Evolutionary conservation across 192 early-diverging fungal genomes (phyloP).

Genomic region (Coemansia guatemalensis): DNA sequence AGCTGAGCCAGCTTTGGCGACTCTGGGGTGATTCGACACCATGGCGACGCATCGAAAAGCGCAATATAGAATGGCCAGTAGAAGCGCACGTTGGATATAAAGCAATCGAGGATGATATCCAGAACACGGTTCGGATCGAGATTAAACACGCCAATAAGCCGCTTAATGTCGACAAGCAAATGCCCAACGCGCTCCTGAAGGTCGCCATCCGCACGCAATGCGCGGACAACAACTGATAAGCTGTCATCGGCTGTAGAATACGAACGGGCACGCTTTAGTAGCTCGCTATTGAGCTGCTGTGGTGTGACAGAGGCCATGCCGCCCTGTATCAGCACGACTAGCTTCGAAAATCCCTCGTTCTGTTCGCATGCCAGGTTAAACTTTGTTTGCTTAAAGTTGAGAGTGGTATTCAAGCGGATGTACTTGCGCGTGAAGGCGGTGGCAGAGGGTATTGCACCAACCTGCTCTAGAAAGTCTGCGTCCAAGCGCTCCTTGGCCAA

Average conservation of each 20-base stretch:
- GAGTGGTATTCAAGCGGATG: slow-evolving; percentile 43
- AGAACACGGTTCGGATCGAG: slow-evolving; percentile 49
- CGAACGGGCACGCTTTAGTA: slow-evolving; percentile 10
- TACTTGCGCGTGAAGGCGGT: slow-evolving; percentile 29
- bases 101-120: slow-evolving; percentile 51
- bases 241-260: not conserved
- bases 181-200: slow-evolving; percentile 19
- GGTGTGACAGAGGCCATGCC: slow-evolving; percentile 31
- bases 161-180: slow-evolving; percentile 35
- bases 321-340: slow-evolving; percentile 38
- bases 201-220: slow-evolving; percentile 24
- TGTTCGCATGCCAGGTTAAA: slow-evolving; percentile 50
- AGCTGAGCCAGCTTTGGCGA: slow-evolving; percentile 43
- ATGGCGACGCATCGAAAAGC: slow-evolving; percentile 48
- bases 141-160: slow-evolving; percentile 46
- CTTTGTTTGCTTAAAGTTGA: slow-evolving; percentile 55
- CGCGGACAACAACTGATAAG: slow-evolving; percentile 11
- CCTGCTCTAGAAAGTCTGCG: slow-evolving; percentile 37
- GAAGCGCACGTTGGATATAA: slow-evolving; percentile 43
- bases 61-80: slow-evolving; percentile 51
- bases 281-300: slow-evolving; percentile 17
- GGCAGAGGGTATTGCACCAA: slow-evolving; percentile 30
- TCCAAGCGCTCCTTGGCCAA: slow-evolving; percentile 45
- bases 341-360: slow-evolving; percentile 50
- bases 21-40: slow-evolving; percentile 28